A percentile compares a stretch with the other conserved stretches of the same genome.
Conservation (phyloP, 371 early-diverging fungal species). For the Mortierella sp. region DNA sequence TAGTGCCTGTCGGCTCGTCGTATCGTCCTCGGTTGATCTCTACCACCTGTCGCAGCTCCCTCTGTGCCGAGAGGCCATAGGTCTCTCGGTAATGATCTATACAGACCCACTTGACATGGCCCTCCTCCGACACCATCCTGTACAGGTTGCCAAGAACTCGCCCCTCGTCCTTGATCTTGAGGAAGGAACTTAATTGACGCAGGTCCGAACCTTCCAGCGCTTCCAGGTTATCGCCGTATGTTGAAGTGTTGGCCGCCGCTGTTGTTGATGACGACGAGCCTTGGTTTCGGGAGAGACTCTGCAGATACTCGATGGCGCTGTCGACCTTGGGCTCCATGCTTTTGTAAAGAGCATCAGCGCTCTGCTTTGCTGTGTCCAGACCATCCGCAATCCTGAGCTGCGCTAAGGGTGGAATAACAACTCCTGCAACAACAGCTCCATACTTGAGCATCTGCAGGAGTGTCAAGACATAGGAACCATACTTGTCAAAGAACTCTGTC, state of each 20-base stretch:
- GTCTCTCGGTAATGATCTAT: constrained; percentile 45
- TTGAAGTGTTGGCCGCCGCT: background rate
- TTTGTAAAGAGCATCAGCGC: background rate
- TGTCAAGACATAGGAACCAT: constrained; percentile 28
- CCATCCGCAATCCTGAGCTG: constrained; percentile 15
- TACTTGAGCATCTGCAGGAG: constrained; percentile 37
- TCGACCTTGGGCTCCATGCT: constrained; percentile 34
- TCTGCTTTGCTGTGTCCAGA: background rate
- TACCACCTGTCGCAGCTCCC: constrained; percentile 26
- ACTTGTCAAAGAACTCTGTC: constrained; percentile 43
- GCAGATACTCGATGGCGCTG: constrained; percentile 30
- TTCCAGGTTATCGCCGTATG: constrained; percentile 15
- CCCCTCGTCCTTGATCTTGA: constrained; percentile 39
- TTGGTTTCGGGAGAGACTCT: constrained; percentile 1
- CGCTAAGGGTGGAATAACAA: constrained; percentile 30
- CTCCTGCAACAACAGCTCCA: constrained; percentile 23
- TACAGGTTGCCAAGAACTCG: constrained; percentile 45
- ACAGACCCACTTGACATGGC: constrained; percentile 56
- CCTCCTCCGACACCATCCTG: constrained; percentile 38
- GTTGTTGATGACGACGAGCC: background rate
- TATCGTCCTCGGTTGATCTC: constrained; percentile 26
- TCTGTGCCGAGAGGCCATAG: constrained; percentile 23
- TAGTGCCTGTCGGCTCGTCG: constrained; percentile 30
- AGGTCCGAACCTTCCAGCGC: constrained; percentile 46
- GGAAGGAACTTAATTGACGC: constrained; percentile 32